Evolutionary conservation across 371 early-diverging fungal species (phyloP), one percentile per base, ranked within the genome.

Genomic region (Cokeromyces recurvatus): DNA sequence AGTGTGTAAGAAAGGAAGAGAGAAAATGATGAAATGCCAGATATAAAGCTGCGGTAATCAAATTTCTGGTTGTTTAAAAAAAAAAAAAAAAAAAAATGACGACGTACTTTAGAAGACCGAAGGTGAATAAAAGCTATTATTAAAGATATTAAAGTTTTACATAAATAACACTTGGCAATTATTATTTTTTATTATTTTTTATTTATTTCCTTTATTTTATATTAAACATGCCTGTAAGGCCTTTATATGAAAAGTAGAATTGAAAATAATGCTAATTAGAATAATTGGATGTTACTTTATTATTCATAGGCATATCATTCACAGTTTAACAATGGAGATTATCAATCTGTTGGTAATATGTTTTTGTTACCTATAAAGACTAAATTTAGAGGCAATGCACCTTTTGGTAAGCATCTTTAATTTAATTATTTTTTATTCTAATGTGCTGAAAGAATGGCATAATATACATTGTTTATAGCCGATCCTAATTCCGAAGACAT

Each of bases 331-430:
- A 77, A 85, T 12, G 66, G 68, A 38, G 82, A 79, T 47, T 79
- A 73, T 54, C 89, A 90, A 49, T 66, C 78, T 17, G 57, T 95
- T 47, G 95, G 94, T 50, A 89, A 89, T 64, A 82, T 95, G 69
- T 82, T 85, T 23, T 56, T 98, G 46, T 72, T 97, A 32, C 97
- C 97, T 21, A 69, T 97, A 48, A 87, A 91, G 62, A 88, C 91
- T 10, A 91, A 91, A 57, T 71, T 80, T 45, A 81, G 90, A 49
- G 95, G 95, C 12, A 92, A 92, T 16, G 91, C 94, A 16, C 87
- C 92, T 20, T 51, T 55, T 20, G 66, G 68, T 76, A 62, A 62
- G 17, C 9, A 37, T 29, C 11, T 29, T 29, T 29, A 29, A 29
- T 29, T 29, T 29, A 11, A 8, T 29, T 11, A 29, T 11, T n/a